A percentile compares a stretch with the other conserved stretches of the same genome.
These are phyloP conservation scores for Macrolepiota albuminosa DNA, from an alignment of 768 basidiomycete genomes.

Conservation along the genomic window DNA sequence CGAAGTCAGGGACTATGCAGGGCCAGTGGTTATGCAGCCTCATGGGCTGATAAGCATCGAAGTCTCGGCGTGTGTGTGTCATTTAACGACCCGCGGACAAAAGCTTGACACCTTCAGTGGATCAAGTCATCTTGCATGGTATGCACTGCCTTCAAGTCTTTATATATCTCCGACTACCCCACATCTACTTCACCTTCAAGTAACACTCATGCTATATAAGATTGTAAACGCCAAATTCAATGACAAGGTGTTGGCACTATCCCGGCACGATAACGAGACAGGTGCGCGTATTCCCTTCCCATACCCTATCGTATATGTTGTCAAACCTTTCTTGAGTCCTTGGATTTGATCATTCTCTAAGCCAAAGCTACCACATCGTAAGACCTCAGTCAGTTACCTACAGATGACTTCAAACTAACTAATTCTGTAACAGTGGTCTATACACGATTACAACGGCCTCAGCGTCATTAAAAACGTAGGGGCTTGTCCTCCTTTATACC, in stretches of 20 bases:
- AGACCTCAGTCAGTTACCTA: not conserved
- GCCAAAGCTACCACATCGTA: not conserved
- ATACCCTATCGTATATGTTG: not conserved
- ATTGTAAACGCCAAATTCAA: slow-evolving; percentile 11
- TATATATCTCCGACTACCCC: not conserved
- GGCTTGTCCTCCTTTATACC: slow-evolving; percentile 1
- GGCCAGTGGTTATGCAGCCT: no score
- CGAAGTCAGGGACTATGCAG: not conserved
- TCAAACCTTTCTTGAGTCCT: not conserved
- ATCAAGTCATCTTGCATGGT: not conserved
- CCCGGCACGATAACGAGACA: slow-evolving; percentile 4
- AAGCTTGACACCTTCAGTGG: not conserved
- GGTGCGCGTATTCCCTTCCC: not conserved
- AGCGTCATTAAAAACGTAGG: slow-evolving; percentile 5
- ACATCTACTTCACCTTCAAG: no score
- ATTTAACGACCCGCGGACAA: not conserved
- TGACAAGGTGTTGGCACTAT: slow-evolving; percentile 6
- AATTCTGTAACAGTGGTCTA: slow-evolving; percentile 1
- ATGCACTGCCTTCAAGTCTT: not conserved
- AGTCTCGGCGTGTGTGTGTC: not conserved
- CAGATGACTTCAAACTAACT: not conserved
- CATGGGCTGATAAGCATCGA: not conserved
- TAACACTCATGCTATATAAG: slow-evolving; percentile 4
- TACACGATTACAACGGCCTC: slow-evolving; percentile 8
- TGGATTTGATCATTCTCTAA: not conserved